phyloP scores from a whole-genome alignment of 2,329 filamentous ascomycete species.

The Alternaria gaisen region DNA sequence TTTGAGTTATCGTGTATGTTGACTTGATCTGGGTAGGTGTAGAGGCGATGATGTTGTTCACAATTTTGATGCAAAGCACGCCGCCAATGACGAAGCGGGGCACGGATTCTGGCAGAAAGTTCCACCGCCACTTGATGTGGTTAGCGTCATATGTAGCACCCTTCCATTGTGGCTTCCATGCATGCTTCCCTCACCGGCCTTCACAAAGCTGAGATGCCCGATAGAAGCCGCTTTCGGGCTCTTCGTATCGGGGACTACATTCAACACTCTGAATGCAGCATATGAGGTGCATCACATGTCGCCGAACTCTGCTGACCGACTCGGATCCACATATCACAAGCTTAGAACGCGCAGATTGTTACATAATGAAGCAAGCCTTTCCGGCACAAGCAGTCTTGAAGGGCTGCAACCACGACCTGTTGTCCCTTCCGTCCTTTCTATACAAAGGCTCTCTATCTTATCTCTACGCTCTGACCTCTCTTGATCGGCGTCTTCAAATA shows the following conservation, averaged over 20 bases:
- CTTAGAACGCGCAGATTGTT: slow-evolving; percentile 31
- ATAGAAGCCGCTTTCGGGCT: slow-evolving; percentile 31
- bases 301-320: slow-evolving; percentile 30
- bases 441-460: slow-evolving; percentile 17
- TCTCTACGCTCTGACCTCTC: slow-evolving; percentile 3
- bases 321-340: slow-evolving; percentile 25
- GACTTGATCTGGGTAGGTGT: slow-evolving; percentile 12
- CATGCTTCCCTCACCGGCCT: slow-evolving; percentile 18
- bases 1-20: slow-evolving; percentile 52
- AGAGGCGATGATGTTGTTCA: slow-evolving; percentile 21
- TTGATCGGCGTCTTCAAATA: not conserved
- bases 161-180: slow-evolving; percentile 16
- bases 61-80: slow-evolving; percentile 43
- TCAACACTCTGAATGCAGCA: slow-evolving; percentile 3
- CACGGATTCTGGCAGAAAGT: slow-evolving; percentile 25
- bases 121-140: slow-evolving; percentile 18
- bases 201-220: slow-evolving; percentile 29
- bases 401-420: slow-evolving; percentile 12
- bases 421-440: slow-evolving; percentile 18
- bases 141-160: slow-evolving; percentile 9
- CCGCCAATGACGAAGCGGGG: slow-evolving; percentile 41
- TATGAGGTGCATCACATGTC: slow-evolving; percentile 18
- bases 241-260: slow-evolving; percentile 15
- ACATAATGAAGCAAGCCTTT: slow-evolving; percentile 36
- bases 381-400: slow-evolving; percentile 14